These are phyloP conservation scores for Salvia sclarea DNA, from an alignment of 305 asterid genomes.

Conservation along the genomic window DNA sequence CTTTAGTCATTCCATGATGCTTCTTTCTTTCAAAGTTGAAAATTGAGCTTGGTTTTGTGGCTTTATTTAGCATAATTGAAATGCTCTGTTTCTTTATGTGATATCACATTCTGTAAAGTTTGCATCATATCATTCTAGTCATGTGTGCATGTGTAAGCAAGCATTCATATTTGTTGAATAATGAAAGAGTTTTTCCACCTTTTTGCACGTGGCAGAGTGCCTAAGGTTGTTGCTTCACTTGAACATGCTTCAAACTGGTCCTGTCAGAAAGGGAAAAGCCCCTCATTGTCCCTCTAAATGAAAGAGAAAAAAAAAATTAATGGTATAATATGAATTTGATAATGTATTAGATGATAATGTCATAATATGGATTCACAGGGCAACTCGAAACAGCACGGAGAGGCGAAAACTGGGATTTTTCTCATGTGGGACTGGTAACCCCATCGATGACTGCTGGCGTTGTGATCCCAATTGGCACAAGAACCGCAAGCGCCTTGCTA, in stretches of 20 bases:
- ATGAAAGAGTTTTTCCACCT: conserved; percentile 23
- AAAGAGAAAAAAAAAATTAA: neutral
- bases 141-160: conserved; percentile 39
- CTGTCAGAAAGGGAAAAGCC: conserved; percentile 2
- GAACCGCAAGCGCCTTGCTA: conserved; percentile 84
- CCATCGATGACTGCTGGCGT: conserved; percentile 94
- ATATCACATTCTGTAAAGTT: conserved; percentile 38
- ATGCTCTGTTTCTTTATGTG: conserved; percentile 3
- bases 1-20: neutral
- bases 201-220: conserved; percentile 47
- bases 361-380: conserved; percentile 45
- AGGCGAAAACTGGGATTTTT: conserved; percentile 83
- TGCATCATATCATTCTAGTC: conserved; percentile 41
- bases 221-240: conserved; percentile 33
- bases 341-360: conserved; percentile 8
- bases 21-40: conserved; percentile 22
- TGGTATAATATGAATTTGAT: neutral
- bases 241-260: neutral
- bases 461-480: conserved; percentile 82
- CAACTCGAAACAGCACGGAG: conserved; percentile 70
- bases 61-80: conserved; percentile 11
- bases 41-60: conserved; percentile 9
- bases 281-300: conserved; percentile 24
- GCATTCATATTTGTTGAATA: conserved; percentile 25
- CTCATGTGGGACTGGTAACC: conserved; percentile 91